Conservation (phyloP, 768 basidiomycete species). For the Calocybe indica region DNA sequence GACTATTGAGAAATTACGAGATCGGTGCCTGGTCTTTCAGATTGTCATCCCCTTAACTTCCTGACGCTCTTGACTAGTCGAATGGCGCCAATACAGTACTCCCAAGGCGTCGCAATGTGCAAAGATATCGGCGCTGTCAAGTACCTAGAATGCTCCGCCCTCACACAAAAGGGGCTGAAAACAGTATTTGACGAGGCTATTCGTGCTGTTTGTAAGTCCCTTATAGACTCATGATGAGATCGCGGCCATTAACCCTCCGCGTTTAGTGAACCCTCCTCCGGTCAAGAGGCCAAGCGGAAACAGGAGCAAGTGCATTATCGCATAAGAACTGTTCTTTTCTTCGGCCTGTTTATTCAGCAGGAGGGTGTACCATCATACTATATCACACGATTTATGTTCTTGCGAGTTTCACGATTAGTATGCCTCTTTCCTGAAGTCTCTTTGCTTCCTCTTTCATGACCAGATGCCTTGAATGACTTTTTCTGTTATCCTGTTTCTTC, state of each 20-base stretch:
- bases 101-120: slow-evolving; percentile 85
- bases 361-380: slow-evolving; percentile 32
- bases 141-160: slow-evolving; percentile 92
- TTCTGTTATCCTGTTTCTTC: slow-evolving; percentile 3
- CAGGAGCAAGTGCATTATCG: slow-evolving; percentile 61
- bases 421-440: slow-evolving; percentile 17
- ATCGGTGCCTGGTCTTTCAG: slow-evolving; percentile 49
- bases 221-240: background rate
- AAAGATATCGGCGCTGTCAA: slow-evolving; percentile 95
- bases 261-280: slow-evolving; percentile 69
- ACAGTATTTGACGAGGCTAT: slow-evolving; percentile 99
- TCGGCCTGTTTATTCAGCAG: slow-evolving; percentile 13
- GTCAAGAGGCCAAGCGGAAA: slow-evolving; percentile 40
- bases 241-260: background rate
- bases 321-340: slow-evolving; percentile 36
- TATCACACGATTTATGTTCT: slow-evolving; percentile 66
- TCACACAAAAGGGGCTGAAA: slow-evolving; percentile 98
- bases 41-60: background rate
- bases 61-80: slow-evolving; percentile 42
- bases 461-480: slow-evolving; percentile 11
- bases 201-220: slow-evolving; percentile 78
- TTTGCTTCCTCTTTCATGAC: slow-evolving; percentile 1
- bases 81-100: slow-evolving; percentile 92
- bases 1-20: slow-evolving; percentile 89
- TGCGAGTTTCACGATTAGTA: slow-evolving; percentile 61